A percentile compares a stretch with the other conserved stretches of the same genome.
Conservation (phyloP, 192 early-diverging fungal species). For the Mortierella claussenii region DNA sequence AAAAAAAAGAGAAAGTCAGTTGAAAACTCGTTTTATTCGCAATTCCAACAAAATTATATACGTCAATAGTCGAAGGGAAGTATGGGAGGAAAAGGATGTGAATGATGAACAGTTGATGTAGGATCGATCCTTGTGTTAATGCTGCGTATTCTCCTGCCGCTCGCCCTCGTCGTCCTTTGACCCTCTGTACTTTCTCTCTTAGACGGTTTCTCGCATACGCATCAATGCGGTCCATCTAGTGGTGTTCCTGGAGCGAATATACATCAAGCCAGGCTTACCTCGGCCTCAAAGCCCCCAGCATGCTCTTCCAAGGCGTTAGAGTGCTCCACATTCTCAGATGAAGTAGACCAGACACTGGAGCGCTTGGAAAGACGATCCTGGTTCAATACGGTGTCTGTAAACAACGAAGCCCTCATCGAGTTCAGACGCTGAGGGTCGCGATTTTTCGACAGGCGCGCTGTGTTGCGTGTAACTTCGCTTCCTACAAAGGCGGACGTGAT, state of each 20-base stretch:
- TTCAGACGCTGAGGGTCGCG: conserved; percentile 45
- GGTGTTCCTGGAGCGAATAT: neutral
- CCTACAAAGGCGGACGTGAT: neutral
- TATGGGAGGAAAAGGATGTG: no score
- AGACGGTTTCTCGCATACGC: no score
- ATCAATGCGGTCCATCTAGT: neutral
- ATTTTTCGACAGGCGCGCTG: conserved; percentile 5
- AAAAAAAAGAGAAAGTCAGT: conserved; percentile 21
- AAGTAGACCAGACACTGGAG: conserved; percentile 32
- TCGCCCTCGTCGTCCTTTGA: no score
- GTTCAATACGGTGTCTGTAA: conserved; percentile 2
- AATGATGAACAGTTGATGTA: no score
- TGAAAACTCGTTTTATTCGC: conserved; percentile 46
- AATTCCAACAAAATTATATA: conserved; percentile 1
- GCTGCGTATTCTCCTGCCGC: no score
- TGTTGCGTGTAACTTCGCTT: neutral
- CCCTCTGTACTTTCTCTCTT: neutral
- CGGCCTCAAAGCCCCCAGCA: conserved; percentile 38
- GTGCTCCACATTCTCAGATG: conserved; percentile 22
- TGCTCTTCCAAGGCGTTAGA: conserved; percentile 1
- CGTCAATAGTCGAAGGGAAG: no score
- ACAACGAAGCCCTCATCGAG: conserved; percentile 28
- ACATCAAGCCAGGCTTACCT: conserved; percentile 50
- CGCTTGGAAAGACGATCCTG: conserved; percentile 33
- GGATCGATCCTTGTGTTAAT: no score